Evolutionary conservation across 257 asterid species (phyloP), one percentile per base, ranked within the genome.

Genomic region (Craterostigma plantagineum): DNA sequence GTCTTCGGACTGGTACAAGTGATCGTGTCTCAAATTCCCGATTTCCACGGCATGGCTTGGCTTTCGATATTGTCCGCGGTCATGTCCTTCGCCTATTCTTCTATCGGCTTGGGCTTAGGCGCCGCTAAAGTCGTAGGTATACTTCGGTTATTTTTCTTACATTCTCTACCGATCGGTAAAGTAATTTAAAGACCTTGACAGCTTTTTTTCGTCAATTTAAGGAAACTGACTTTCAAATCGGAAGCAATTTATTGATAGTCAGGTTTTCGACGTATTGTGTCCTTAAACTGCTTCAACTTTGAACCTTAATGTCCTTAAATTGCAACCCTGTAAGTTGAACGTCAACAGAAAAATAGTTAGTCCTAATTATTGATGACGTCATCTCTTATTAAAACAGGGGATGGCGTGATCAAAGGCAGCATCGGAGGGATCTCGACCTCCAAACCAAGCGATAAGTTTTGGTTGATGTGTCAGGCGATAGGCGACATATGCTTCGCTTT

Each of bases 401-500:
- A 78, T 43, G 70, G 77, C 63, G 69, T 53, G 48, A 47, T 81
- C 35, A 63, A 72, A 65, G 94, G 94, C 14, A 63, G 72, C 66
- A 72, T 68, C 7, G 56, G 57, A 48, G 94, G 94, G 35, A 63
- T 68, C 17, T 70, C 79, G n/a, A 37, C 75, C 49, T 38, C 55
- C 10, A 65, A 17, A 43, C 18, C 53, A 34, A 61, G 64, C 15
- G 35, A 58, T 13, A 81, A 77, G 70, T 45, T 68, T 14, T 75
- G 81, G 79, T 49, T 61, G 17, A 45, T 64, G 43, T 62, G 79
- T 51, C 80, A 72, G 65, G 92, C 90, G 14, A 59, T 81, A 14
- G 94, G 90, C 13, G 76, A 77, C 63, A 58, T 81, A 18, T 86
- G 79, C 53, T 81, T 81, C 57, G 81, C 92, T 41, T 81, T 63